Conservation (phyloP, 192 early-diverging fungal genomes). For the Phycomyces nitens region DNA sequence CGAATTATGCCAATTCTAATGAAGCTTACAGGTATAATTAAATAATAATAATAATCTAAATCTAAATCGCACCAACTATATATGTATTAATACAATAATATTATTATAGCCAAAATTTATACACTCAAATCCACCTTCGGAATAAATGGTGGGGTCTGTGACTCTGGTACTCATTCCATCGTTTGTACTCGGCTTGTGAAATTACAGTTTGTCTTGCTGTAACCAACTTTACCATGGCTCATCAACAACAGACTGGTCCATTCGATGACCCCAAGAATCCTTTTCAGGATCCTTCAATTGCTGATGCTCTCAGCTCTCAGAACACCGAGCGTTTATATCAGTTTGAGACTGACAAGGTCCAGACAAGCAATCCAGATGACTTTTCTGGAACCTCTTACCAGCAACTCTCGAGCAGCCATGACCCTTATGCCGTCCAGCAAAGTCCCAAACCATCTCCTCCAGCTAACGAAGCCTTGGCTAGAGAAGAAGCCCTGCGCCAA, state of each 20-base stretch:
- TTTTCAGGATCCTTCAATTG: constrained; percentile 40
- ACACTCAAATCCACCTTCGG: no score
- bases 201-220: background rate
- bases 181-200: background rate
- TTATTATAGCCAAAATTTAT: no score
- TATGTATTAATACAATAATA: no score
- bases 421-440: constrained; percentile 18
- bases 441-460: background rate
- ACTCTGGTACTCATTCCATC: background rate
- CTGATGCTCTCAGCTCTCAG: constrained; percentile 32
- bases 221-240: background rate
- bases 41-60: no score
- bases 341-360: constrained; percentile 2
- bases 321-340: constrained; percentile 14
- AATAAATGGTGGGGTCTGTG: background rate
- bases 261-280: constrained; percentile 37
- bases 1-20: no score
- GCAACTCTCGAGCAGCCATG: constrained; percentile 17
- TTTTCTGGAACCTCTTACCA: constrained; percentile 20
- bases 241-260: constrained; percentile 14
- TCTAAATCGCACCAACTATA: no score
- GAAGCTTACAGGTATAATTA: no score
- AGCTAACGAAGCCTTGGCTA: constrained; percentile 16
- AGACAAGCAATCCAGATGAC: constrained; percentile 14
- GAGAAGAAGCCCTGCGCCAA: constrained; percentile 69